Evolutionary conservation across 2,329 filamentous ascomycete genomes (phyloP).

Genomic region (Nothophoma quercina): DNA sequence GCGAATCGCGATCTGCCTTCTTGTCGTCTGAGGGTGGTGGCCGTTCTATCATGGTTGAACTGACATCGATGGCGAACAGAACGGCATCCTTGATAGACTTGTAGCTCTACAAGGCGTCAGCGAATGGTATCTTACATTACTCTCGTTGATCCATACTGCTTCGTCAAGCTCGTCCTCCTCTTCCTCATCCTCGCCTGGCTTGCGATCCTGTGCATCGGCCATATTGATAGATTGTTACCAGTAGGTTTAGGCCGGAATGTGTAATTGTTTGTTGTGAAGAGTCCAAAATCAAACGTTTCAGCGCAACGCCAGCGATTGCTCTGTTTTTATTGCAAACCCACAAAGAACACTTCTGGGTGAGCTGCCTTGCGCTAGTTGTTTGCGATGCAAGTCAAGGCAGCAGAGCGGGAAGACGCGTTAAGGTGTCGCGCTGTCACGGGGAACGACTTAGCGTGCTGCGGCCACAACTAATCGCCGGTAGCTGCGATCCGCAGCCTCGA

Average conservation of each 20-base stretch:
- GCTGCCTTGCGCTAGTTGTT: constrained; percentile 13
- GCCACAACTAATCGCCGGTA: constrained; percentile 7
- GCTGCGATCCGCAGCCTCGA: constrained; percentile 32
- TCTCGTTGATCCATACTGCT: constrained; percentile 55
- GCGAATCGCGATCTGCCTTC: constrained; percentile 79
- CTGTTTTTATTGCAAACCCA: background rate
- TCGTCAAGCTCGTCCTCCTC: constrained; percentile 76
- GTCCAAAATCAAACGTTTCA: background rate
- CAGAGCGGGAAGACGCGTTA: constrained; percentile 31
- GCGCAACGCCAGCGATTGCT: too few relatives aligned
- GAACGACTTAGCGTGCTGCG: constrained; percentile 5
- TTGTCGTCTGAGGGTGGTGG: constrained; percentile 70
- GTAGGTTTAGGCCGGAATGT: background rate
- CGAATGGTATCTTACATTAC: too few relatives aligned
- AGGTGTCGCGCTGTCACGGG: constrained; percentile 34
- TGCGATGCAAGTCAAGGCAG: constrained; percentile 36
- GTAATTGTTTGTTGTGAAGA: background rate
- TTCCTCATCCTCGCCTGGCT: constrained; percentile 63
- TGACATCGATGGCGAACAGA: constrained; percentile 93
- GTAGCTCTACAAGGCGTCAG: constrained; percentile 67
- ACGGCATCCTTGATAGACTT: constrained; percentile 96
- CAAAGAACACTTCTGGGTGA: background rate
- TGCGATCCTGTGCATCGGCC: constrained; percentile 42
- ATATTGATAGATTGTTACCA: constrained; percentile 24
- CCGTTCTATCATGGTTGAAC: constrained; percentile 79